These are phyloP conservation scores for Aspergillus campestris DNA, from an alignment of 495 filamentous ascomycete species.

Conservation along the genomic window DNA sequence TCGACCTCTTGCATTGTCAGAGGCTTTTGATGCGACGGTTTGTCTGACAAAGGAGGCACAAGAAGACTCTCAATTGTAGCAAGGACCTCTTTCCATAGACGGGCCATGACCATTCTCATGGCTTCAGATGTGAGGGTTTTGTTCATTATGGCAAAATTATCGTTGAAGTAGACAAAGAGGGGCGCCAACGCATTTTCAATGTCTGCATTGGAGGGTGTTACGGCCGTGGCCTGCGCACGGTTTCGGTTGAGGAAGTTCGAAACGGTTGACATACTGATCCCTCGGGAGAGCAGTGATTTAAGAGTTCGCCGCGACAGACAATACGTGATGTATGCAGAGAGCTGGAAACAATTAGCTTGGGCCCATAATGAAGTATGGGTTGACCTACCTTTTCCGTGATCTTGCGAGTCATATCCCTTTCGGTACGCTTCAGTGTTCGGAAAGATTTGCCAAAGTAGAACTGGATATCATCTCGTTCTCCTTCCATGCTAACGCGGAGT, in stretches of 20 bases:
- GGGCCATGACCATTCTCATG: constrained; percentile 96
- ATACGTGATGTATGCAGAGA: constrained; percentile 90
- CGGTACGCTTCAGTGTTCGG: constrained; percentile 85
- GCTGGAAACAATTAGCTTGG: constrained; percentile 38
- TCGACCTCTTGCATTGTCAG: constrained; percentile 87
- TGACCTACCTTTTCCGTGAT: constrained; percentile 87
- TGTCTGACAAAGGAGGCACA: constrained; percentile 92
- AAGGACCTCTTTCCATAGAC: constrained; percentile 96
- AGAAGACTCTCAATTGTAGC: constrained; percentile 83
- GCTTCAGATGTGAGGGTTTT: constrained; percentile 84
- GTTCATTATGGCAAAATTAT: constrained; percentile 99
- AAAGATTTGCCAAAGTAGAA: constrained; percentile 99
- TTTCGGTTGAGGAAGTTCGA: constrained; percentile 68
- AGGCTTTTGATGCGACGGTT: constrained; percentile 80
- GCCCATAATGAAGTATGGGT: not conserved
- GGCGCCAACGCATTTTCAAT: constrained; percentile 75
- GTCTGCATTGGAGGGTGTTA: constrained; percentile 58
- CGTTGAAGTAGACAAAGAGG: constrained; percentile 94
- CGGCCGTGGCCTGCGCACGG: constrained; percentile 45
- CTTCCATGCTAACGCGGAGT: constrained; percentile 94
- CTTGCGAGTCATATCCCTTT: constrained; percentile 95
- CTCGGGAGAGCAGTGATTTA: constrained; percentile 60
- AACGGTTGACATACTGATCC: constrained; percentile 66
- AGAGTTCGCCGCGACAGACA: constrained; percentile 78
- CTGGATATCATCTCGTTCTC: constrained; percentile 94